phyloP scores from a whole-genome alignment of 2,329 filamentous ascomycete species.

The Lachnellula hyalina region DNA sequence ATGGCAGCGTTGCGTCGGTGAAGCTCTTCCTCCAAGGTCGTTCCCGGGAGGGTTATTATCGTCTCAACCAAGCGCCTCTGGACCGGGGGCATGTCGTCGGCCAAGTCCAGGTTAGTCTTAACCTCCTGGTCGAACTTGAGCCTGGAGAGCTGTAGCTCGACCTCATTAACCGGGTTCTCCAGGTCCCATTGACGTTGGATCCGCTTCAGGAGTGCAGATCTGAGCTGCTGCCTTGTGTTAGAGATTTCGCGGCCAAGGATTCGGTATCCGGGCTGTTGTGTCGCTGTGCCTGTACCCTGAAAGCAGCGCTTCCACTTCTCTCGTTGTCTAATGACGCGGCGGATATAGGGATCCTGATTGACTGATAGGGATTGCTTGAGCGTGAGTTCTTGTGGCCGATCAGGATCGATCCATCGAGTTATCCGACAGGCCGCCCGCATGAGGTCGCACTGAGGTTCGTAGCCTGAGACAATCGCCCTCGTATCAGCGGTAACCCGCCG shows the following conservation, averaged over 20 bases:
- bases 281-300: conserved; percentile 9
- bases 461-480: conserved; percentile 13
- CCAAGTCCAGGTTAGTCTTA: conserved; percentile 15
- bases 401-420: conserved; percentile 16
- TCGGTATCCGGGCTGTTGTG: conserved; percentile 9
- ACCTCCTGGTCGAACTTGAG: conserved; percentile 10
- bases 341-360: conserved; percentile 14
- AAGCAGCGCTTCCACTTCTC: conserved; percentile 17
- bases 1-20: conserved; percentile 24
- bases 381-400: conserved; percentile 15
- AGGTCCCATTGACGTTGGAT: conserved; percentile 13
- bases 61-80: conserved; percentile 26
- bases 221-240: conserved; percentile 11
- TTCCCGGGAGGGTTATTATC: conserved; percentile 25
- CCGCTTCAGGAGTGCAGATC: conserved; percentile 15
- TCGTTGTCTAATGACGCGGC: conserved; percentile 11
- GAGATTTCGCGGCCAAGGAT: conserved; percentile 12
- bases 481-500: conserved; percentile 10
- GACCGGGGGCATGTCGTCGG: conserved; percentile 20
- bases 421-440: conserved; percentile 16
- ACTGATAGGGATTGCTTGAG: conserved; percentile 14
- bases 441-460: conserved; percentile 12
- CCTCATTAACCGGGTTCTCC: conserved; percentile 17
- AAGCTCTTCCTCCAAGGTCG: conserved; percentile 15
- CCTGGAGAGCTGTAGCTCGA: conserved; percentile 17